phyloP scores from a whole-genome alignment of 2,329 filamentous ascomycete species.

The Ophiocordyceps robertsii region DNA sequence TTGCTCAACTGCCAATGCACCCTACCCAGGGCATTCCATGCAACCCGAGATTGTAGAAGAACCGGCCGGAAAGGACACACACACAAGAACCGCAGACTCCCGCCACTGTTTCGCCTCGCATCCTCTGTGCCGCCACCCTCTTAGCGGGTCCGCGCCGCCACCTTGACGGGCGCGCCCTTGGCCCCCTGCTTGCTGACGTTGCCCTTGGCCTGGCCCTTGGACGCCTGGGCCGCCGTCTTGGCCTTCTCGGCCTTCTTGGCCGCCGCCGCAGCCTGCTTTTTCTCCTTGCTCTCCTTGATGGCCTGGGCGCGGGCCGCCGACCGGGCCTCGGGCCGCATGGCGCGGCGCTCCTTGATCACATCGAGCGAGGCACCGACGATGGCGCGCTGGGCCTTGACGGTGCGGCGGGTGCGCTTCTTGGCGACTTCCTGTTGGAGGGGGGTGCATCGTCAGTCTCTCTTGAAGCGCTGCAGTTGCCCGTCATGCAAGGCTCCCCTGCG shows the following conservation, averaged over 20 bases:
- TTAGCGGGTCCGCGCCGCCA: slow-evolving; percentile 71
- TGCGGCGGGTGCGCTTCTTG: slow-evolving; percentile 98
- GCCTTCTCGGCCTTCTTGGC: slow-evolving; percentile 99
- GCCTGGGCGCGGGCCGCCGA: slow-evolving; percentile 76
- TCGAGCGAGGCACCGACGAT: slow-evolving; percentile 99
- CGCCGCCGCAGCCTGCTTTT: slow-evolving; percentile 77
- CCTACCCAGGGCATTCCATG: slow-evolving; percentile 24
- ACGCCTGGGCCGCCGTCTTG: slow-evolving; percentile 63
- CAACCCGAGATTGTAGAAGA: slow-evolving; percentile 26
- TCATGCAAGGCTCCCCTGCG: neutral
- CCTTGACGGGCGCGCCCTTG: slow-evolving; percentile 81
- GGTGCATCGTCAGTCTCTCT: slow-evolving; percentile 25
- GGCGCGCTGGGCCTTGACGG: slow-evolving; percentile 96
- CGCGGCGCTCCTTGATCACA: slow-evolving; percentile 98
- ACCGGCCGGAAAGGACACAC: slow-evolving; percentile 22
- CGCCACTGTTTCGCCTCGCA: slow-evolving; percentile 11
- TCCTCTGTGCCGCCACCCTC: neutral
- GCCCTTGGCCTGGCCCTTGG: slow-evolving; percentile 66
- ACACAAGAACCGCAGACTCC: slow-evolving; percentile 29
- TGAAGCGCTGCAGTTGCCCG: neutral
- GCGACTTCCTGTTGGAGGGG: slow-evolving; percentile 68
- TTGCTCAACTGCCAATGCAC: slow-evolving; percentile 27
- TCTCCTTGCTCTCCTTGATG: slow-evolving; percentile 97
- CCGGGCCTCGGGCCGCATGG: slow-evolving; percentile 89
- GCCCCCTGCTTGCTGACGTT: slow-evolving; percentile 95